A percentile compares a stretch with the other conserved stretches of the same genome.
These are phyloP conservation scores for Luffa aegyptiaca DNA, from an alignment of 306 rosid species.

Conservation along the genomic window DNA sequence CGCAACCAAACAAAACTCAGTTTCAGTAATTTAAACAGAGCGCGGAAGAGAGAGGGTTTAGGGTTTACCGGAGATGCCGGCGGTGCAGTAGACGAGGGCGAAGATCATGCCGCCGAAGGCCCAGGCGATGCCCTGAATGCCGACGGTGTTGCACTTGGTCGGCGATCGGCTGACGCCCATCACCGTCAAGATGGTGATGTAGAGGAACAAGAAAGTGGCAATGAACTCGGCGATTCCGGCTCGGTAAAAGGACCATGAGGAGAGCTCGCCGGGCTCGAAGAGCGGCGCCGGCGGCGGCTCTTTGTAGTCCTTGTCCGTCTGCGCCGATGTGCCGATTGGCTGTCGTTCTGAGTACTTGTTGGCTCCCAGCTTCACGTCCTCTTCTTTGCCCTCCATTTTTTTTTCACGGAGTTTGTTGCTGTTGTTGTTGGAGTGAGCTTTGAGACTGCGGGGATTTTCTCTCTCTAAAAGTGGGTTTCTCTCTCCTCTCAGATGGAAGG, in stretches of 20 bases:
- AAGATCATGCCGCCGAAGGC: slow-evolving; percentile 98
- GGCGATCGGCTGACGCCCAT: slow-evolving; percentile 55
- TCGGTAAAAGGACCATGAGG: slow-evolving; percentile 89
- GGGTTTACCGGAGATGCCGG: slow-evolving; percentile 68
- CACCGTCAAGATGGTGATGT: slow-evolving; percentile 72
- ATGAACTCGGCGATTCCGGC: slow-evolving; percentile 88
- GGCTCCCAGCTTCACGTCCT: slow-evolving; percentile 84
- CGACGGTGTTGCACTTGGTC: slow-evolving; percentile 53
- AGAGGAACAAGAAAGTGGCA: slow-evolving; percentile 83
- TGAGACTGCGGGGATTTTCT: neutral
- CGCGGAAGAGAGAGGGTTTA: neutral
- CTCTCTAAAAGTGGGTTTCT: neutral
- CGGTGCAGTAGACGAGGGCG: slow-evolving; percentile 89
- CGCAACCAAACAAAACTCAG: neutral
- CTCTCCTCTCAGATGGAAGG: neutral
- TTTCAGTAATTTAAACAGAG: too few relatives aligned
- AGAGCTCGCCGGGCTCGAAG: slow-evolving; percentile 72
- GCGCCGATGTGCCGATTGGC: slow-evolving; percentile 63
- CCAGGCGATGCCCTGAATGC: slow-evolving; percentile 95
- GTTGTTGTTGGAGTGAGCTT: neutral
- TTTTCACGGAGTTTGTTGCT: neutral
- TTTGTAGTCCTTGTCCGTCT: slow-evolving; percentile 65
- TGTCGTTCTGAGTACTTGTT: slow-evolving; percentile 67
- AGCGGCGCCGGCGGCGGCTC: slow-evolving; percentile 85
- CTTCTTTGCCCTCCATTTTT: slow-evolving; percentile 49